Conservation (phyloP, 129 eudicot genomes). For the Flaveria sonorensis region DNA sequence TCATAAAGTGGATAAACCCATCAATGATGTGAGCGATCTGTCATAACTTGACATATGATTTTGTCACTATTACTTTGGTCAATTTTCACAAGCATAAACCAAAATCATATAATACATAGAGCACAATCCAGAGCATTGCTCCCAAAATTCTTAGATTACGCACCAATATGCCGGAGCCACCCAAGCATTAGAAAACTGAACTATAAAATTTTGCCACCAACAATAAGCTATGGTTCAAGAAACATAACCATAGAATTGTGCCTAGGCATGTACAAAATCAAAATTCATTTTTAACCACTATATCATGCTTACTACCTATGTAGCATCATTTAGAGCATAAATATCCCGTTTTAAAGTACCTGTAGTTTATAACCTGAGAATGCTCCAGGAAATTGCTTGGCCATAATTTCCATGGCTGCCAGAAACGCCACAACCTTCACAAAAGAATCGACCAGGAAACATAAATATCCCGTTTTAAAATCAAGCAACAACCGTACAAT, state of each 20-base stretch:
- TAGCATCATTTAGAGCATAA: not conserved
- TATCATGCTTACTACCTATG: not conserved
- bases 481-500: not conserved
- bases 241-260: not conserved
- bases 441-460: constrained; percentile 22
- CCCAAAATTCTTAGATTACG: not conserved
- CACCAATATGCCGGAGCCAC: not conserved
- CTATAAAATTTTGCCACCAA: not conserved
- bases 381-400: constrained; percentile 94
- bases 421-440: constrained; percentile 87
- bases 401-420: constrained; percentile 94
- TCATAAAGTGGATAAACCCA: no score
- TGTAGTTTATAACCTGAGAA: constrained; percentile 73
- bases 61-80: not conserved
- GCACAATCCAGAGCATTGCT: not conserved
- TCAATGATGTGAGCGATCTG: no score
- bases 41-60: no score
- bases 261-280: not conserved
- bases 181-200: not conserved
- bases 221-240: not conserved
- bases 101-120: not conserved
- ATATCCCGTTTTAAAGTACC: no score
- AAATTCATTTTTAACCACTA: not conserved
- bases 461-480: constrained; percentile 5
- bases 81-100: no score